phyloP scores from a whole-genome alignment of 2,329 filamentous ascomycete species.

The Ceratocystis ficicola region DNA sequence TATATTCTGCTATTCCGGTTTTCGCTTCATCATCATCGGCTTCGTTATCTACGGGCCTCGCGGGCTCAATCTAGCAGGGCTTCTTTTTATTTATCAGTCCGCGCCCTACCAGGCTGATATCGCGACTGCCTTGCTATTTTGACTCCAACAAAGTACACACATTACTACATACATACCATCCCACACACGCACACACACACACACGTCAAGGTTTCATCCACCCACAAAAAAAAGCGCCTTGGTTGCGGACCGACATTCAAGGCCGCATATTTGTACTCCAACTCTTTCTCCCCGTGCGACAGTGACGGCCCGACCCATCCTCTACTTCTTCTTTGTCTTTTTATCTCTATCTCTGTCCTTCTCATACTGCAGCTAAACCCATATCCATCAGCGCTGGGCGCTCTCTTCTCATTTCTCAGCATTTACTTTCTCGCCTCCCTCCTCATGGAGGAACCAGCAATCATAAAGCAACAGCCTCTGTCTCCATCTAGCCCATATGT shows the following conservation, averaged over 20 bases:
- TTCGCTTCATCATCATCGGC: background rate
- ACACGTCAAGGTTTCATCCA: background rate
- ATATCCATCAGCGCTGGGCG: background rate
- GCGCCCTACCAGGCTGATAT: slow-evolving; percentile 13
- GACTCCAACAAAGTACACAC: slow-evolving; percentile 4
- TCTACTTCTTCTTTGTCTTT: background rate
- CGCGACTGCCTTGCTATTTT: background rate
- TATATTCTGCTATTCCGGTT: background rate
- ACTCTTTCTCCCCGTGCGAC: background rate
- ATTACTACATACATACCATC: background rate
- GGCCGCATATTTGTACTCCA: slow-evolving; percentile 1
- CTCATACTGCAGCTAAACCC: background rate
- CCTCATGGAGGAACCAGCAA: slow-evolving; percentile 12
- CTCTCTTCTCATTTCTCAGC: background rate
- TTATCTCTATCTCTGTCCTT: background rate
- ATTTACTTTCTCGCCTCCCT: background rate
- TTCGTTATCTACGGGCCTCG: background rate
- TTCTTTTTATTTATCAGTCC: background rate
- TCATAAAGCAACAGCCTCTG: slow-evolving; percentile 15
- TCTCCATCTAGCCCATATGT: slow-evolving; percentile 17
- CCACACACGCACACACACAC: no score
- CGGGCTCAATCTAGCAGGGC: background rate
- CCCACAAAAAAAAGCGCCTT: background rate
- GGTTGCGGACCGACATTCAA: background rate
- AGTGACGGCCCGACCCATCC: background rate